Percentiles rank a stretch among this genome's conserved stretches.
These are phyloP conservation scores for Hura crepitans DNA, from an alignment of 441 rosid species.

Conservation along the genomic window DNA sequence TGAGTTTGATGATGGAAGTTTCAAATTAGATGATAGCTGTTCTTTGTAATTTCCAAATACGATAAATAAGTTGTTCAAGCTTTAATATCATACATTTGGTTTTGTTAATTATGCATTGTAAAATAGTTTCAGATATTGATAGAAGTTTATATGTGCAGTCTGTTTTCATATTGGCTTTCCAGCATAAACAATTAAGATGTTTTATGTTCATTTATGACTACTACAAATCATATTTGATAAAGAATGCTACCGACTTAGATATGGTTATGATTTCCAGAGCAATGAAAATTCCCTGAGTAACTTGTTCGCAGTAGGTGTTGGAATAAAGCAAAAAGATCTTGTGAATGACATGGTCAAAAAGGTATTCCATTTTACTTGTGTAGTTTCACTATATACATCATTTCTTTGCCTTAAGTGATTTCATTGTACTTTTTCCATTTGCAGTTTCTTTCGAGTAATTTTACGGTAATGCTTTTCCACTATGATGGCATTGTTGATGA, in stretches of 20 bases:
- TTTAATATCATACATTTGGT: too few relatives aligned
- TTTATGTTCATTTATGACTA: neutral
- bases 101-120: too few relatives aligned
- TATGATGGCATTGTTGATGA: slow-evolving; percentile 60
- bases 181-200: neutral
- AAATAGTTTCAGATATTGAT: too few relatives aligned
- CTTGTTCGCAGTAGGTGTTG: slow-evolving; percentile 52
- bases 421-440: slow-evolving; percentile 14
- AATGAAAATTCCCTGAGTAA: slow-evolving; percentile 24
- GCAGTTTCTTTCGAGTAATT: slow-evolving; percentile 55
- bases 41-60: too few relatives aligned
- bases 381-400: neutral
- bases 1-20: slow-evolving; percentile 13
- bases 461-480: slow-evolving; percentile 66
- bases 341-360: slow-evolving; percentile 52
- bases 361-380: slow-evolving; percentile 29
- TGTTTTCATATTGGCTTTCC: neutral
- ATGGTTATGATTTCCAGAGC: slow-evolving; percentile 23
- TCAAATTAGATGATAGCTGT: slow-evolving; percentile 2
- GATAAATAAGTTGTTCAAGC: too few relatives aligned
- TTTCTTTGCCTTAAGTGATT: neutral
- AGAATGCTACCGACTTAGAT: slow-evolving; percentile 5
- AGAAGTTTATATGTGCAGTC: neutral
- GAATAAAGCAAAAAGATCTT: slow-evolving; percentile 55
- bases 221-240: neutral